Conservation (phyloP, 1,284 basidiomycete genomes). For the Grifola frondosa region DNA sequence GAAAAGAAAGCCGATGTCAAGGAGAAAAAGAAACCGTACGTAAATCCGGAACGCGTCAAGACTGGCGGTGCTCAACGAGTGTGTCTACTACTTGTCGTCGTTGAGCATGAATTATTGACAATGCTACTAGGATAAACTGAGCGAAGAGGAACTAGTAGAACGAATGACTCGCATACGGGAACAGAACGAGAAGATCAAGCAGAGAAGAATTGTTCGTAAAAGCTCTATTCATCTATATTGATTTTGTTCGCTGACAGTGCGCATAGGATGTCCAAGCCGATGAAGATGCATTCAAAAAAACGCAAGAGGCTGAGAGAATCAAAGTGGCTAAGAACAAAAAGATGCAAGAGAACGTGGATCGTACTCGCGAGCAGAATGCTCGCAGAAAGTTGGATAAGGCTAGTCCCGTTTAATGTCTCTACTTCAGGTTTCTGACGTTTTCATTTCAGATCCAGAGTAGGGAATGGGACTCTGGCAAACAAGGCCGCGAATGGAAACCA, state of each 20-base stretch:
- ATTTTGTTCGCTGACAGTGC: slow-evolving; percentile 1
- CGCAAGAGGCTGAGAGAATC: slow-evolving; percentile 56
- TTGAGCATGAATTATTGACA: slow-evolving; percentile 16
- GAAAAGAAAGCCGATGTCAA: slow-evolving; percentile 20
- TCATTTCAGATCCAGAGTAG: slow-evolving; percentile 48
- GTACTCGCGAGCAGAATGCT: slow-evolving; percentile 72
- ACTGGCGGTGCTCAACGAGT: slow-evolving; percentile 75
- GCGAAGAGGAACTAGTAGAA: slow-evolving; percentile 67
- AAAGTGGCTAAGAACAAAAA: slow-evolving; percentile 57
- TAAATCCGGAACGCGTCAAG: slow-evolving; percentile 75
- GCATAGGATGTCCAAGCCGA: slow-evolving; percentile 74
- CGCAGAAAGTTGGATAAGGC: slow-evolving; percentile 74
- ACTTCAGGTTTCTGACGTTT: background rate
- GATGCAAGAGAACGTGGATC: slow-evolving; percentile 65
- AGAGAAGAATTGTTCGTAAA: slow-evolving; percentile 58
- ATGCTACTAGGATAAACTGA: slow-evolving; percentile 64
- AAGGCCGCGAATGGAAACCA: slow-evolving; percentile 43
- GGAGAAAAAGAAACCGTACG: slow-evolving; percentile 52
- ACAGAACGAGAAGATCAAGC: slow-evolving; percentile 82
- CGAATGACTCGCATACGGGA: slow-evolving; percentile 73
- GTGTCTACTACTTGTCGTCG: slow-evolving; percentile 24
- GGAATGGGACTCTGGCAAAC: slow-evolving; percentile 84
- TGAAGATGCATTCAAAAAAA: slow-evolving; percentile 71
- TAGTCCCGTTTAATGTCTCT: background rate
- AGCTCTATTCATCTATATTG: background rate